phyloP scores from a whole-genome alignment of 805 yeast species.

The Saccharomycopsis fermentans region DNA sequence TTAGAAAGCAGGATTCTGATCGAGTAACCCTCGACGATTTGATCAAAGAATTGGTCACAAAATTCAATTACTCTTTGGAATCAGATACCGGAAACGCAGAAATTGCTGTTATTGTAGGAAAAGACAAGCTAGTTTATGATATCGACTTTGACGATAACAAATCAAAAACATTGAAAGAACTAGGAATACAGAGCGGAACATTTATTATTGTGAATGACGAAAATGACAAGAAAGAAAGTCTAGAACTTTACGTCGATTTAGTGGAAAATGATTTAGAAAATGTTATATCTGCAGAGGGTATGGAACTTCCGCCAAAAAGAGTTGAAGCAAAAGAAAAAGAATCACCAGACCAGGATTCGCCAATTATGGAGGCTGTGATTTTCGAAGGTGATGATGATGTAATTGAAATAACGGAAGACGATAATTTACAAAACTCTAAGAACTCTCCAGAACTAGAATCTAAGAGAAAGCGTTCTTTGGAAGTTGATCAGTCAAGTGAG shows the following conservation, averaged over 20 bases:
- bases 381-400: constrained; percentile 3
- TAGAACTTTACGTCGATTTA: constrained; percentile 46
- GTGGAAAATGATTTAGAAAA: background rate
- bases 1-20: constrained; percentile 24
- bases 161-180: constrained; percentile 34
- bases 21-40: constrained; percentile 38
- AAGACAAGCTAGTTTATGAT: constrained; percentile 63
- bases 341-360: background rate
- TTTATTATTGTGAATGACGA: constrained; percentile 71
- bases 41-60: constrained; percentile 36
- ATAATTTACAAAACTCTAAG: background rate
- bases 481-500: constrained; percentile 1
- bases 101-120: constrained; percentile 46
- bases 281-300: background rate
- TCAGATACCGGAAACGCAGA: constrained; percentile 23
- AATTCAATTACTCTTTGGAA: constrained; percentile 49
- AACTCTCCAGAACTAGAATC: background rate
- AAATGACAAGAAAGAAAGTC: constrained; percentile 50
- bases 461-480: constrained; percentile 3
- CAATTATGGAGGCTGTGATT: background rate
- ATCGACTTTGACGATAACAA: constrained; percentile 79
- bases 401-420: constrained; percentile 4
- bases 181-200: constrained; percentile 53
- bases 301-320: constrained; percentile 9
- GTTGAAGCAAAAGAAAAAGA: background rate